A percentile compares a stretch with the other conserved stretches of the same genome.
These are phyloP conservation scores for Tuber calosporum DNA, from an alignment of 495 filamentous ascomycete genomes.

Conservation along the genomic window DNA sequence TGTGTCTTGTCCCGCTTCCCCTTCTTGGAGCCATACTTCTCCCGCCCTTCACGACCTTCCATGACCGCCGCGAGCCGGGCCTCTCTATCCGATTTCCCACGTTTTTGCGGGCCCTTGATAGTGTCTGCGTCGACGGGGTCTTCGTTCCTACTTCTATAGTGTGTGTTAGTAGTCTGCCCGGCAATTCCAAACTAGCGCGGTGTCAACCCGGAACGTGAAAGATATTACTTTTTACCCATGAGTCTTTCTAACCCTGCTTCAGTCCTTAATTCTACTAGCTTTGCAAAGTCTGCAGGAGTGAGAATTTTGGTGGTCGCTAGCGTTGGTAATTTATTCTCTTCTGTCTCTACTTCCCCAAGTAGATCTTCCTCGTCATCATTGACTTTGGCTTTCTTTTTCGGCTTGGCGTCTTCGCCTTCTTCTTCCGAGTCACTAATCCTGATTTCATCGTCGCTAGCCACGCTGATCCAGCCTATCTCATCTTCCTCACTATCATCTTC, in stretches of 20 bases:
- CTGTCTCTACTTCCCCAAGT: not conserved
- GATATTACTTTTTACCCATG: conserved; percentile 43
- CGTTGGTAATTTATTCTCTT: conserved; percentile 31
- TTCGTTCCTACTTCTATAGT: conserved; percentile 45
- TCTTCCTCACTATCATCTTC: conserved; percentile 70
- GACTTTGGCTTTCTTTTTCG: conserved; percentile 55
- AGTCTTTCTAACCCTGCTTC: conserved; percentile 61
- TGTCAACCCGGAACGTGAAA: not conserved
- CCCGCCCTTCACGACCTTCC: conserved; percentile 38
- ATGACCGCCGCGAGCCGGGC: conserved; percentile 37
- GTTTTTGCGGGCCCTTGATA: conserved; percentile 48
- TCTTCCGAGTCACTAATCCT: conserved; percentile 67
- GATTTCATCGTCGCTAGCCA: conserved; percentile 75
- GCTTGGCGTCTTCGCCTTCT: conserved; percentile 52
- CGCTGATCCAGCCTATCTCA: conserved; percentile 78
- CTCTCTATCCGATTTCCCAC: conserved; percentile 39
- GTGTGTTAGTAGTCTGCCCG: not conserved
- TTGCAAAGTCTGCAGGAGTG: conserved; percentile 53
- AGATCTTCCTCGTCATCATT: conserved; percentile 41
- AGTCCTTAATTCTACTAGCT: conserved; percentile 77
- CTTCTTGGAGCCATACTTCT: conserved; percentile 51
- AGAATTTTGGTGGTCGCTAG: conserved; percentile 40
- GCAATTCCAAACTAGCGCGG: not conserved
- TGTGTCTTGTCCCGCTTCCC: conserved; percentile 82
- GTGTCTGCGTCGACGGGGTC: conserved; percentile 56